Base-by-base conservation (phyloP, 306 rosid species). In the Cercis canadensis region DNA sequence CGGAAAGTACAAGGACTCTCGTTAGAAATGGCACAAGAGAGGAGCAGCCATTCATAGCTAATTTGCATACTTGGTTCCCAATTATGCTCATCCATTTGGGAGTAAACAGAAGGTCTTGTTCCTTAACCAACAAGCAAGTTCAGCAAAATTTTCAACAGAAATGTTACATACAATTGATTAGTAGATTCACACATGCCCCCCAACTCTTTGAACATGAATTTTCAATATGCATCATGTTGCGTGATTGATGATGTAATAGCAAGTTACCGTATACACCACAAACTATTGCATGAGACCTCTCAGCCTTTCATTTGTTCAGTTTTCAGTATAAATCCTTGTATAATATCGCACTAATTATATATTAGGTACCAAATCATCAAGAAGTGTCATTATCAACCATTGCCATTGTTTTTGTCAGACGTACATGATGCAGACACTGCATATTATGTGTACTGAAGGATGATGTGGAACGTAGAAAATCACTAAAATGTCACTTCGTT, bases 221-320 rank as follows among this genome's bases (percentile, higher is more conserved):
- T 57, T 15, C 19, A 57, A 31, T 57, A 19, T 59, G 8, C 1
- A 24, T 24, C 33, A 29, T 37, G 19, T 39, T 59, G 16, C 16
- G 18, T 62, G 24, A 55, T 11, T 55, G 67, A 41, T 62, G 67
- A 41, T 21, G 52, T 36, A 40, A 41, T 43, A 12, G 52, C 18
- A 29, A 31, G 37, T 40, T 39, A 61, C n/a, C 1, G 10, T 61
- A 40, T 17, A 11, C 2, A 11, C 2, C 14, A 46, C 1, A 46
- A 1, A 13, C 51, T 46, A 6, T 46, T 46, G 14, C 47, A 43
- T 43, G 5, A 12, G n/a, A 14, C n/a, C 13, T 43, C 47, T 14
- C 18, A 13, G 51, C 7, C 51, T 46, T 17, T 14, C 2, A 7
- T 46, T 46, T 14, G 51, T 46, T 46, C 8, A 45, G 18, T 46